A percentile compares a stretch with the other conserved stretches of the same genome.
phyloP scores from a whole-genome alignment of 345 rosid species.

The Hirschfeldia incana region DNA sequence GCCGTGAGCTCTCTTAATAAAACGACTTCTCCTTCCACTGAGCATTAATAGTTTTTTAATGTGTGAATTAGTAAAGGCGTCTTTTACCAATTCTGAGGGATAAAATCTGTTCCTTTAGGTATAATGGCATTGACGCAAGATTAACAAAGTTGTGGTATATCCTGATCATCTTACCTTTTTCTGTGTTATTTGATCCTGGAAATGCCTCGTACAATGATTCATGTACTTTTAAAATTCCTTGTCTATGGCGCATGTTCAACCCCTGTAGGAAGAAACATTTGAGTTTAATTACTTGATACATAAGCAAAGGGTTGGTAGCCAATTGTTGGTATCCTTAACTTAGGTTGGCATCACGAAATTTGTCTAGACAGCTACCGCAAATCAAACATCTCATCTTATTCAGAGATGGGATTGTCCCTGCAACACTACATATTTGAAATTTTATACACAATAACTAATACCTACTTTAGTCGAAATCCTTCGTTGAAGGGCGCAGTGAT shows the following conservation, averaged over 20 bases:
- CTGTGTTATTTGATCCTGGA: slow-evolving; percentile 72
- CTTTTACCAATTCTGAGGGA: slow-evolving; percentile 97
- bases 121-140: slow-evolving; percentile 93
- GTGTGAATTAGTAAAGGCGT: slow-evolving; percentile 40
- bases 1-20: slow-evolving; percentile 74
- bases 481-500: too few relatives aligned
- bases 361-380: too few relatives aligned
- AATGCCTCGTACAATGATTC: slow-evolving; percentile 54
- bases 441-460: too few relatives aligned
- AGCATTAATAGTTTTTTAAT: slow-evolving; percentile 41
- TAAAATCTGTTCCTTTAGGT: slow-evolving; percentile 58
- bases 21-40: slow-evolving; percentile 99
- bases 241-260: neutral
- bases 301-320: too few relatives aligned
- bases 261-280: too few relatives aligned
- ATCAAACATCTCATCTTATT: too few relatives aligned
- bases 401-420: too few relatives aligned
- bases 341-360: too few relatives aligned
- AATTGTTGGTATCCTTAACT: too few relatives aligned
- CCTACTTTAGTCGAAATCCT: too few relatives aligned
- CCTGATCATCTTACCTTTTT: slow-evolving; percentile 55
- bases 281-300: too few relatives aligned
- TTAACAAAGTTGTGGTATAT: slow-evolving; percentile 54
- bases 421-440: too few relatives aligned
- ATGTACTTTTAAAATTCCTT: neutral